Evolutionary conservation across 1,139 yeast species (phyloP).

Genomic region (Kodamaea alishanica): DNA sequence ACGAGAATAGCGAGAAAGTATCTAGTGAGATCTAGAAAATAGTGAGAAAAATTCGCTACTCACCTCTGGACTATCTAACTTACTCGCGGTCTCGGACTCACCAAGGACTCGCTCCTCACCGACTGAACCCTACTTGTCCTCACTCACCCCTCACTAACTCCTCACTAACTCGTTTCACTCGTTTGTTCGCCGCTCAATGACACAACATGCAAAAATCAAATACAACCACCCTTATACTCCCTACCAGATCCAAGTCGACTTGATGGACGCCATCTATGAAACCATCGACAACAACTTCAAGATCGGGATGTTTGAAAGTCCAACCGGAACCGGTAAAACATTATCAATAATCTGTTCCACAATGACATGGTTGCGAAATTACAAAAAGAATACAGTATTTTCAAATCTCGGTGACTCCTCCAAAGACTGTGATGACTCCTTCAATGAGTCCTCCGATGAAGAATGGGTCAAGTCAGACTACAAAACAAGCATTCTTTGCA

Average conservation of each 20-base stretch:
- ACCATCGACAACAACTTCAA: slow-evolving; percentile 57
- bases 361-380: slow-evolving; percentile 77
- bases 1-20: too few species aligned
- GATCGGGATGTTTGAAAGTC: slow-evolving; percentile 85
- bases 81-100: too few species aligned
- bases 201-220: slow-evolving; percentile 4
- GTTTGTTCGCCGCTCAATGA: too few species aligned
- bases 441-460: slow-evolving; percentile 38
- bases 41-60: neutral
- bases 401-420: slow-evolving; percentile 34
- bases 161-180: too few species aligned
- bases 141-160: too few species aligned
- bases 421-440: slow-evolving; percentile 6
- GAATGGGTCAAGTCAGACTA: slow-evolving; percentile 56
- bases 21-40: neutral
- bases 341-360: slow-evolving; percentile 81
- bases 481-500: slow-evolving; percentile 28
- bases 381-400: slow-evolving; percentile 41
- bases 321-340: slow-evolving; percentile 95
- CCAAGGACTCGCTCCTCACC: too few species aligned
- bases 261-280: slow-evolving; percentile 72
- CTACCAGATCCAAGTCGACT: slow-evolving; percentile 69
- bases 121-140: too few species aligned
- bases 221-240: slow-evolving; percentile 81
- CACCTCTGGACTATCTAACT: too few species aligned